Percentiles rank a stretch among this genome's conserved stretches.
phyloP scores from a whole-genome alignment of 495 filamentous ascomycete genomes.

The Penicillium ochrochloron region DNA sequence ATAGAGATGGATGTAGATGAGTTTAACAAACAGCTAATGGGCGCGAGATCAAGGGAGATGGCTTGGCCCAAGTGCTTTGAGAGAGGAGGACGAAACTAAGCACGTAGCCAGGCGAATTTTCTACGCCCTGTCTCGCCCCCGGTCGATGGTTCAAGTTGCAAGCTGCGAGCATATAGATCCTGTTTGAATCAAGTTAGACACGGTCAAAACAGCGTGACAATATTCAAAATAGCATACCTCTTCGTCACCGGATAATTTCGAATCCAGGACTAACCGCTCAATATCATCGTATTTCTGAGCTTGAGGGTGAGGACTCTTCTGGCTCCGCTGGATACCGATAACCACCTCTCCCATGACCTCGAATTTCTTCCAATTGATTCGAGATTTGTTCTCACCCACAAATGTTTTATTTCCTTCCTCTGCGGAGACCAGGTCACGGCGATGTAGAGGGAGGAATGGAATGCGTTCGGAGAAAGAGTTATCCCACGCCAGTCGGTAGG shows the following conservation, averaged over 20 bases:
- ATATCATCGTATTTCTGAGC: conserved; percentile 67
- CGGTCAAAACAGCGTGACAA: neutral
- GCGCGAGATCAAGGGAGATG: neutral
- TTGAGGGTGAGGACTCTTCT: conserved; percentile 79
- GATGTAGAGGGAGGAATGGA: conserved; percentile 90
- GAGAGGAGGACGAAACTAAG: neutral
- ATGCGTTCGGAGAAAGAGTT: conserved; percentile 90
- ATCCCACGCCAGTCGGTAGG: conserved; percentile 95
- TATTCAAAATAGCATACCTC: conserved; percentile 41
- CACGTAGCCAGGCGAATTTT: conserved; percentile 53
- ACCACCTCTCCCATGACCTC: conserved; percentile 94
- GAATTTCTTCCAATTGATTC: conserved; percentile 98
- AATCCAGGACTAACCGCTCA: conserved; percentile 73
- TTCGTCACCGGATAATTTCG: conserved; percentile 56
- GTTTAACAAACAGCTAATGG: neutral
- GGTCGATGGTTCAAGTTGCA: conserved; percentile 50
- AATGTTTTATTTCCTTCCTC: conserved; percentile 93
- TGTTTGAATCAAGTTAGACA: conserved; percentile 29
- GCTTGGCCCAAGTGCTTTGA: neutral
- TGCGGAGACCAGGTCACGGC: conserved; percentile 85
- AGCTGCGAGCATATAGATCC: conserved; percentile 52
- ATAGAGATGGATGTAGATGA: neutral
- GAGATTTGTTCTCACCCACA: conserved; percentile 69
- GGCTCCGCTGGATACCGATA: conserved; percentile 86
- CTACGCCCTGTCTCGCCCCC: conserved; percentile 45